A percentile compares a stretch with the other conserved stretches of the same genome.
phyloP scores from a whole-genome alignment of 805 yeast genomes.

The Metschnikowia kofuensis region DNA sequence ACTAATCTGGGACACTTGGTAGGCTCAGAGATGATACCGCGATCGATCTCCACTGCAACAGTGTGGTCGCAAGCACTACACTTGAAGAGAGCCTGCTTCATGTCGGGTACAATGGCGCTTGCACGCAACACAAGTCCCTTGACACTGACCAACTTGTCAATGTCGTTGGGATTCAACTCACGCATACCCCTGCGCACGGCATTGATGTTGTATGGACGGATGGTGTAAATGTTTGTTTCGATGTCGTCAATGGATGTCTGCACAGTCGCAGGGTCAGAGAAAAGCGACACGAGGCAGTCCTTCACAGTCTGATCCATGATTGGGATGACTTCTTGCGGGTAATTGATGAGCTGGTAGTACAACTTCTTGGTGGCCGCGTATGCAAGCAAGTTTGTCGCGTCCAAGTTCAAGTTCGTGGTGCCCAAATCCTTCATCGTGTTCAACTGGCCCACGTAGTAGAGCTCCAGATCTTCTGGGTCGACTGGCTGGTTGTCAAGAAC shows the following conservation, averaged over 20 bases:
- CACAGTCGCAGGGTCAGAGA: constrained; percentile 23
- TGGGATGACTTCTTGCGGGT: constrained; percentile 96
- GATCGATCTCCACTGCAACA: constrained; percentile 83
- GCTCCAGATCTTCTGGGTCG: constrained; percentile 60
- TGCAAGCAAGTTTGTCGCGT: constrained; percentile 73
- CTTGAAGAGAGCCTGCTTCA: constrained; percentile 95
- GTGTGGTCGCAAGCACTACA: constrained; percentile 96
- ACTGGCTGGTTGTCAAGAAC: constrained; percentile 40
- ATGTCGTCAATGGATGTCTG: constrained; percentile 55
- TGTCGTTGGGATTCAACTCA: constrained; percentile 89
- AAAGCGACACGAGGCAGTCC: constrained; percentile 76
- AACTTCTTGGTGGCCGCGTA: constrained; percentile 73
- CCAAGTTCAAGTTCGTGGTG: constrained; percentile 78
- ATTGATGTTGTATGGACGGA: constrained; percentile 83
- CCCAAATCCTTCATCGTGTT: constrained; percentile 76
- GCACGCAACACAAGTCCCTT: constrained; percentile 89
- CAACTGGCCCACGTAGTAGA: constrained; percentile 71
- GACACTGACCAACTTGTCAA: constrained; percentile 85
- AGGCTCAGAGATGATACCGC: constrained; percentile 94
- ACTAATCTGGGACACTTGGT: constrained; percentile 85
- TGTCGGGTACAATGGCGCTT: constrained; percentile 92
- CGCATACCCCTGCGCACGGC: constrained; percentile 74
- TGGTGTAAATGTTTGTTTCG: constrained; percentile 79
- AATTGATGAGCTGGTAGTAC: constrained; percentile 81
- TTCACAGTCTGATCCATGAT: constrained; percentile 96